phyloP scores from a whole-genome alignment of 352 stramenopile species.

The Aphanomyces euteiches region DNA sequence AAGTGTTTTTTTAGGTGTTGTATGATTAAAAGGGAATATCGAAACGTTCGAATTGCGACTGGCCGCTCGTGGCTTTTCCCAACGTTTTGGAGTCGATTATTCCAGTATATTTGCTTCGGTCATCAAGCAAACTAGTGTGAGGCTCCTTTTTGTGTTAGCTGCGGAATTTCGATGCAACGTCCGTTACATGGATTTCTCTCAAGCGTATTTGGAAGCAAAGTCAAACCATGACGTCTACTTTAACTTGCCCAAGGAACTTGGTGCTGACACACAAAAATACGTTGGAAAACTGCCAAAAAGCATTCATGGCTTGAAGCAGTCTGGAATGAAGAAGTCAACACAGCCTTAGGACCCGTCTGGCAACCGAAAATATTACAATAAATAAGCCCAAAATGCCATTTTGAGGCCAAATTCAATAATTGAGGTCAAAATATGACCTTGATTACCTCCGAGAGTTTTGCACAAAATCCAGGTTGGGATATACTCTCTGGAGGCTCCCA shows the following conservation, averaged over 20 bases:
- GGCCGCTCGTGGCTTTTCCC: slow-evolving; percentile 36
- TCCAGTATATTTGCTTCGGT: slow-evolving; percentile 39
- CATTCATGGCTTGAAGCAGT: slow-evolving; percentile 40
- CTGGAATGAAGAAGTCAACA: slow-evolving; percentile 33
- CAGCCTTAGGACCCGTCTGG: slow-evolving; percentile 28
- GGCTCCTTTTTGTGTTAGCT: slow-evolving; percentile 24
- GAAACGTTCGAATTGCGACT: slow-evolving; percentile 41
- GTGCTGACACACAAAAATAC: slow-evolving; percentile 1
- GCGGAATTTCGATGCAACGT: slow-evolving; percentile 7
- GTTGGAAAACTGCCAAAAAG: slow-evolving; percentile 31
- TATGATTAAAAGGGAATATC: slow-evolving; percentile 34
- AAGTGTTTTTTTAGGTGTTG: slow-evolving; percentile 46
- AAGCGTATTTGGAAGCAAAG: slow-evolving; percentile 37
- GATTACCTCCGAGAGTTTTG: too few relatives aligned
- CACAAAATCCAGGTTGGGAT: too few relatives aligned
- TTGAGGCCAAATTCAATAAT: too few relatives aligned
- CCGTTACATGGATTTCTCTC: slow-evolving; percentile 37
- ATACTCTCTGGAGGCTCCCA: too few relatives aligned
- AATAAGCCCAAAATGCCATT: too few relatives aligned
- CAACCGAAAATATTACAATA: too few relatives aligned
- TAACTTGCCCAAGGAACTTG: slow-evolving; percentile 15
- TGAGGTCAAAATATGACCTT: too few relatives aligned
- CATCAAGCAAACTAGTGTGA: slow-evolving; percentile 27
- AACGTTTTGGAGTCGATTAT: slow-evolving; percentile 38
- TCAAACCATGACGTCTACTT: slow-evolving; percentile 36